Percentiles rank a stretch among this genome's conserved stretches.
phyloP scores from a whole-genome alignment of 768 basidiomycete genomes.

The Leccinum incarnatum region DNA sequence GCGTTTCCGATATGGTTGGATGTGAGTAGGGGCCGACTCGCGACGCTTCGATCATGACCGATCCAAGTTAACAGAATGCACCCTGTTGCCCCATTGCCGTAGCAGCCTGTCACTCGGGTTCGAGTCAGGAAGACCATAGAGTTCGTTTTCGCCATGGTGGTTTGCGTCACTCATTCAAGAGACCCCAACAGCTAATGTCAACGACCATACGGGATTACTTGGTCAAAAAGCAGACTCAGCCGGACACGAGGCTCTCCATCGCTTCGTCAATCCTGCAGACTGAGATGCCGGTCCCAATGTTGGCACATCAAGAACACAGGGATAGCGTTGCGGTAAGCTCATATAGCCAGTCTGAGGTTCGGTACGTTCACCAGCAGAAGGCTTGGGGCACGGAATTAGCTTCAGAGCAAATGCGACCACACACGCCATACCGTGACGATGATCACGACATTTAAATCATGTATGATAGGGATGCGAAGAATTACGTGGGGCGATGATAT shows the following conservation, averaged over 20 bases:
- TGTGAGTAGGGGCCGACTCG: slow-evolving; percentile 36
- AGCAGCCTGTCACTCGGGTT: slow-evolving; percentile 77
- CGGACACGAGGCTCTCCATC: slow-evolving; percentile 20
- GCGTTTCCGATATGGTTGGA: slow-evolving; percentile 87
- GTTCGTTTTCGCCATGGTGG: slow-evolving; percentile 41
- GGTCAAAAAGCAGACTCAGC: slow-evolving; percentile 46
- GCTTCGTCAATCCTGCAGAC: slow-evolving; percentile 26
- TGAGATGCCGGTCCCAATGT: slow-evolving; percentile 30
- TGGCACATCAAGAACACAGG: slow-evolving; percentile 29
- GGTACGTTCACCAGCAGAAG: slow-evolving; percentile 30
- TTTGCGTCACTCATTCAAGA: slow-evolving; percentile 5
- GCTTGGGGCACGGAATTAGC: slow-evolving; percentile 35
- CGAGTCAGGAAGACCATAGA: slow-evolving; percentile 75
- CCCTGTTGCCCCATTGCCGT: slow-evolving; percentile 82
- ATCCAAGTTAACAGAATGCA: slow-evolving; percentile 52
- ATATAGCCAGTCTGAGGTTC: slow-evolving; percentile 25
- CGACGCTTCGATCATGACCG: slow-evolving; percentile 2
- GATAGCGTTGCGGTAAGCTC: slow-evolving; percentile 31
- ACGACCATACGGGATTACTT: slow-evolving; percentile 68
- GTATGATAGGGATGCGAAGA: slow-evolving; percentile 15
- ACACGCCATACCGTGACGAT: slow-evolving; percentile 36
- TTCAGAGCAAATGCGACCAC: slow-evolving; percentile 36
- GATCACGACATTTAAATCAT: slow-evolving; percentile 34
- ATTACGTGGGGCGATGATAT: background rate
- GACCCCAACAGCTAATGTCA: slow-evolving; percentile 50